Evolutionary conservation across 1,284 basidiomycete species (phyloP).

Genomic region (Coriolopsis trogii): DNA sequence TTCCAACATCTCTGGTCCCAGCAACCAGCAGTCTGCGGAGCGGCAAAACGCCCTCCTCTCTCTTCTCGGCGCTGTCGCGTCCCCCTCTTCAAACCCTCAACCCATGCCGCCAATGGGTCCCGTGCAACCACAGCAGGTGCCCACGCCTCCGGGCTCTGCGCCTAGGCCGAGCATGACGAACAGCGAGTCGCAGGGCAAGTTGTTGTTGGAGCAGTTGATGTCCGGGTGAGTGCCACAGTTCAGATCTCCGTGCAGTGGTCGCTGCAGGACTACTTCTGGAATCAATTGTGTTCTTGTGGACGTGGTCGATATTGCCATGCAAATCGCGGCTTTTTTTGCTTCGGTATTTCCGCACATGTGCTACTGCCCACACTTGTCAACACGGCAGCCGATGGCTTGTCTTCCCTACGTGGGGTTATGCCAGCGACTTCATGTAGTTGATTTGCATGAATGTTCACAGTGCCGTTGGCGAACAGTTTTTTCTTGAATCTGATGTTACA

Average conservation of each 20-base stretch:
- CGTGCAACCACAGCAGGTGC: conserved; percentile 56
- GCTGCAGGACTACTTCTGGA: too few relatives aligned
- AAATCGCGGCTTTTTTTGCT: neutral
- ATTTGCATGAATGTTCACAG: too few relatives aligned
- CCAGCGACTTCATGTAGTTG: too few relatives aligned
- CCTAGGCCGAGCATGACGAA: conserved; percentile 54
- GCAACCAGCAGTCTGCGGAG: conserved; percentile 53
- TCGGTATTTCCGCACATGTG: neutral
- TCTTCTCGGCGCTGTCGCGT: conserved; percentile 52
- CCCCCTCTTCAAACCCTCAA: conserved; percentile 43
- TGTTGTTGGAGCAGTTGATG: conserved; percentile 78
- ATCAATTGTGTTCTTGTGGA: too few relatives aligned
- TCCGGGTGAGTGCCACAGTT: conserved; percentile 57
- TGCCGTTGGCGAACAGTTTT: too few relatives aligned
- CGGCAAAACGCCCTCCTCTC: conserved; percentile 75
- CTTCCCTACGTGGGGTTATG: too few relatives aligned
- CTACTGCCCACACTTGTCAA: too few relatives aligned
- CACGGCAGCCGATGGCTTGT: too few relatives aligned
- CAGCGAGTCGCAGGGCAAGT: conserved; percentile 69
- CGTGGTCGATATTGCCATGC: conserved; percentile 2
- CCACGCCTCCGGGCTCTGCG: conserved; percentile 68
- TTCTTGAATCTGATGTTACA: too few relatives aligned
- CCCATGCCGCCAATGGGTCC: conserved; percentile 33
- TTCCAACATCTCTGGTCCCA: conserved; percentile 44
- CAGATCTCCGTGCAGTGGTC: conserved; percentile 1